These are phyloP conservation scores for Penicillium coprophilum DNA, from an alignment of 495 filamentous ascomycete genomes.

Conservation along the genomic window DNA sequence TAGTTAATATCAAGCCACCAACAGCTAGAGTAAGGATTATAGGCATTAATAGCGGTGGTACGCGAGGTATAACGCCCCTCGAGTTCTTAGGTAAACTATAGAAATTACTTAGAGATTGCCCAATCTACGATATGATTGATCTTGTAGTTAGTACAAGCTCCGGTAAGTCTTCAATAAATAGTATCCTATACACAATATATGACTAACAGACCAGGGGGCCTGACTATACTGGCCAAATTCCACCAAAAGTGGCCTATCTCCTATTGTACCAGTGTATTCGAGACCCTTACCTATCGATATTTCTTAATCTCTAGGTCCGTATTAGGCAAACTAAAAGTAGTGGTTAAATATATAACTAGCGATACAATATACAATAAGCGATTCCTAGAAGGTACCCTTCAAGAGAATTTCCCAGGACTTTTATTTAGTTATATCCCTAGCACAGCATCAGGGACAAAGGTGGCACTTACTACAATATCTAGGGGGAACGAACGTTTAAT, in stretches of 20 bases:
- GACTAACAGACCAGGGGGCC: slow-evolving; percentile 16
- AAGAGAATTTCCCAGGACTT: slow-evolving; percentile 1
- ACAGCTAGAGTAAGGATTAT: slow-evolving; percentile 31
- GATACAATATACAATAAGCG: slow-evolving; percentile 5
- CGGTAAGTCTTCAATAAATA: slow-evolving; percentile 4
- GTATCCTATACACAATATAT: neutral
- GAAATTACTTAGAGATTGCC: slow-evolving; percentile 15
- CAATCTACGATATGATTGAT: slow-evolving; percentile 32
- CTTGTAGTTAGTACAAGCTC: slow-evolving; percentile 32
- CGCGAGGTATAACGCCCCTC: slow-evolving; percentile 30
- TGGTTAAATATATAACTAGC: slow-evolving; percentile 10
- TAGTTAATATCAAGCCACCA: slow-evolving; percentile 27
- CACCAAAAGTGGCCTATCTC: slow-evolving; percentile 22
- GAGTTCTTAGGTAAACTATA: slow-evolving; percentile 30
- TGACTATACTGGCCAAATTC: slow-evolving; percentile 32
- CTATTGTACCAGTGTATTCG: slow-evolving; percentile 23
- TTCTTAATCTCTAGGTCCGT: slow-evolving; percentile 15
- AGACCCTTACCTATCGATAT: slow-evolving; percentile 23
- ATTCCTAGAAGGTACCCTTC: slow-evolving; percentile 5
- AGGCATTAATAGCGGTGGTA: slow-evolving; percentile 33
- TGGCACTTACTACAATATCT: slow-evolving; percentile 26
- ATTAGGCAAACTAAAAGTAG: slow-evolving; percentile 6
- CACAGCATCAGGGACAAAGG: slow-evolving; percentile 11
- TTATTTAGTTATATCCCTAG: slow-evolving; percentile 15
- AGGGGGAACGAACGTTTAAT: slow-evolving; percentile 25